Conservation (phyloP, 139 green algal genomes). For the Tetratostichococcus sp. region DNA sequence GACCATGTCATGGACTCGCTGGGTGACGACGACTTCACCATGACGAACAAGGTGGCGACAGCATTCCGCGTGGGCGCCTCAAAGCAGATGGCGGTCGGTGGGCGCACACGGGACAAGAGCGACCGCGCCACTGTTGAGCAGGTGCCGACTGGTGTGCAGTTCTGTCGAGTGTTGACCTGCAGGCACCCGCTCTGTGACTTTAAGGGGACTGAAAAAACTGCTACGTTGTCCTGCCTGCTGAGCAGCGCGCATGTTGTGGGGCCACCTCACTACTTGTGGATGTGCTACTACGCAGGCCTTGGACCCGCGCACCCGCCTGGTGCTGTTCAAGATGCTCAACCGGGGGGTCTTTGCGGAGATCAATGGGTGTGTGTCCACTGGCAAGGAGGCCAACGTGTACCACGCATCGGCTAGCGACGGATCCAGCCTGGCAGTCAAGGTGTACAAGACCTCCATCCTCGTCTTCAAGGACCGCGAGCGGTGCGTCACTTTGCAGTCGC, state of each 20-base stretch:
- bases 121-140: conserved; percentile 90
- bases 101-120: conserved; percentile 62
- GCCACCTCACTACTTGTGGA: too few relatives aligned
- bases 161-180: too few relatives aligned
- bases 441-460: conserved; percentile 99
- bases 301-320: conserved; percentile 22
- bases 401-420: conserved; percentile 53
- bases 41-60: conserved; percentile 37
- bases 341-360: conserved; percentile 79
- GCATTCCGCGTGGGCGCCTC: conserved; percentile 25
- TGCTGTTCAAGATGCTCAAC: conserved; percentile 98
- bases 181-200: too few relatives aligned
- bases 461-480: conserved; percentile 93
- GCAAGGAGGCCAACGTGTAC: conserved; percentile 99
- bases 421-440: conserved; percentile 89
- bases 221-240: too few relatives aligned
- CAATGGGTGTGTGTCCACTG: conserved; percentile 91
- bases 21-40: conserved; percentile 19
- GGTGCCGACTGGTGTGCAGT: conserved; percentile 8
- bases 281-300: neutral
- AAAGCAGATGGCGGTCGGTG: conserved; percentile 15
- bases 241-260: too few relatives aligned
- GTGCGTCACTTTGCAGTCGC: conserved; percentile 20
- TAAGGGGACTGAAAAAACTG: too few relatives aligned
- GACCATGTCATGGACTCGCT: conserved; percentile 52